phyloP scores from a whole-genome alignment of 2,329 filamentous ascomycete genomes.

The Hirsutella minnesotensis region DNA sequence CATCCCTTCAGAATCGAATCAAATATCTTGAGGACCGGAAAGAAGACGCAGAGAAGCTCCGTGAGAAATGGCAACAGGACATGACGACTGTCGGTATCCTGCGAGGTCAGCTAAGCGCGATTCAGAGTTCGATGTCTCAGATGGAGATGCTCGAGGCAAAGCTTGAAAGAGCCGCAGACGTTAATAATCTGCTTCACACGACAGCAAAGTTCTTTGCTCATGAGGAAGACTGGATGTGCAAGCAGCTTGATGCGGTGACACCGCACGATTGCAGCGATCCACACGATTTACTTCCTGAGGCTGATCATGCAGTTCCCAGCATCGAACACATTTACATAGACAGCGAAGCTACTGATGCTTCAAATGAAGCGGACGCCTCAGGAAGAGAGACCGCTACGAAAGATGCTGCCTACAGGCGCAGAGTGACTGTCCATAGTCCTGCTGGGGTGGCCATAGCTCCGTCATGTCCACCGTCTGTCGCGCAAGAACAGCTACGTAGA shows the following conservation, averaged over 20 bases:
- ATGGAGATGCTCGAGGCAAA: constrained; percentile 12
- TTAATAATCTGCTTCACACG: constrained; percentile 16
- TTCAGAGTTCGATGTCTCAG: constrained; percentile 12
- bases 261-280: too few species aligned
- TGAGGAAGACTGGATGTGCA: constrained; percentile 18
- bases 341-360: too few species aligned
- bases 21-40: constrained; percentile 11
- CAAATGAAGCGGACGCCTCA: neutral
- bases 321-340: too few species aligned
- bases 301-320: too few species aligned
- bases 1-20: constrained; percentile 10
- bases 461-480: constrained; percentile 17
- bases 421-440: constrained; percentile 21
- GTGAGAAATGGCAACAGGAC: constrained; percentile 15
- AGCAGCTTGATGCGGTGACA: constrained; percentile 8
- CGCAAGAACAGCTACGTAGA: constrained; percentile 23
- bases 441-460: constrained; percentile 5
- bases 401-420: constrained; percentile 10
- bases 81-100: constrained; percentile 14
- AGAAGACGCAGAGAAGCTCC: constrained; percentile 9
- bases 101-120: constrained; percentile 11
- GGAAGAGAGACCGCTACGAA: neutral
- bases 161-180: constrained; percentile 14
- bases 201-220: constrained; percentile 15
- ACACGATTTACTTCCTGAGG: too few species aligned